These are phyloP conservation scores for Plantago ovata DNA, from an alignment of 257 asterid species.

Conservation along the genomic window DNA sequence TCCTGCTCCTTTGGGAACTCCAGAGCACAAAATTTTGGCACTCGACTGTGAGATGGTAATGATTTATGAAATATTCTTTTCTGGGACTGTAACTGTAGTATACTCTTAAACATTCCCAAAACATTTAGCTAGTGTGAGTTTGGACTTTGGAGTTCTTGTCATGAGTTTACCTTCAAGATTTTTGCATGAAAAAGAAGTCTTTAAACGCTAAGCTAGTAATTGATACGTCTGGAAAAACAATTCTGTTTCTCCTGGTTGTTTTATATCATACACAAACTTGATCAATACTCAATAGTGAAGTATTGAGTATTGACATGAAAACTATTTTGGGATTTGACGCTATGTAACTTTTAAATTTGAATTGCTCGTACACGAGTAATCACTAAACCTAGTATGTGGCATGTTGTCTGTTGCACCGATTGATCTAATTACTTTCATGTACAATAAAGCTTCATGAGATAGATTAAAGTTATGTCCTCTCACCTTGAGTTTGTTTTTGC, in stretches of 20 bases:
- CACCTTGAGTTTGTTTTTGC: neutral
- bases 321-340: neutral
- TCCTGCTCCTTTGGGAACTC: conserved; percentile 75
- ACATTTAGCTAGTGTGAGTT: conserved; percentile 5
- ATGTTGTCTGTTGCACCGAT: conserved; percentile 7
- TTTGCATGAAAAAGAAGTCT: neutral
- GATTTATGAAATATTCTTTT: conserved; percentile 4
- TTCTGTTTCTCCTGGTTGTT: neutral
- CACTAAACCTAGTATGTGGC: neutral
- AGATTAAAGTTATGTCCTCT: conserved; percentile 4
- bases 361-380: neutral
- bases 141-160: neutral
- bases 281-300: neutral
- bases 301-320: neutral
- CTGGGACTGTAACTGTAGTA: neutral
- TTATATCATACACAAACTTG: neutral
- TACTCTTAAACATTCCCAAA: conserved; percentile 3
- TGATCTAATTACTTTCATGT: neutral
- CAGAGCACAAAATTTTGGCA: conserved; percentile 66
- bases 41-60: conserved; percentile 97
- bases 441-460: neutral
- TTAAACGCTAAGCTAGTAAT: neutral
- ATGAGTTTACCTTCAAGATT: neutral
- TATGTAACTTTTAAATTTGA: conserved; percentile 7
- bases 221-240: neutral